These are phyloP conservation scores for Leishmania turanica DNA, from an alignment of 208 protist species.

Conservation along the genomic window DNA sequence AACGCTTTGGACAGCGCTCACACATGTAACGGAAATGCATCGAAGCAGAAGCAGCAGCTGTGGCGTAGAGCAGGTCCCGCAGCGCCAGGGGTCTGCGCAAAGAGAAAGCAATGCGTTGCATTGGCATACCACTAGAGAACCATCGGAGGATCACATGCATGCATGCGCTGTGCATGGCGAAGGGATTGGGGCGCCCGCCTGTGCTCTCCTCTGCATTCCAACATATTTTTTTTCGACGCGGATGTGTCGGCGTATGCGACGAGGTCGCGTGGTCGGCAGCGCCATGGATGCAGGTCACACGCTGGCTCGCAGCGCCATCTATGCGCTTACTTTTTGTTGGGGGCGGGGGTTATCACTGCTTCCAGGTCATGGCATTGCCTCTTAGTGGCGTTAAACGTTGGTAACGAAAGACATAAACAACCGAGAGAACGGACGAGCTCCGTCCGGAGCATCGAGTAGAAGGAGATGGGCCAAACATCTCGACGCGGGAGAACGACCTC, in stretches of 20 bases:
- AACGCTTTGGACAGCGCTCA: not conserved
- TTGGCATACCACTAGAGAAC: not conserved
- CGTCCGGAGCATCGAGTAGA: not conserved
- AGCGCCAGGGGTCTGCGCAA: not conserved
- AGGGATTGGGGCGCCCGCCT: not conserved
- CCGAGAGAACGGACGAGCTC: not conserved
- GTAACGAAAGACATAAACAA: not conserved
- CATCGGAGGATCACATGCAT: not conserved
- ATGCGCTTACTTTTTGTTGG: not conserved
- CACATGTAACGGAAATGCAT: not conserved
- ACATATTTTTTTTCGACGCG: not conserved
- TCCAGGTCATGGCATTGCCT: not conserved
- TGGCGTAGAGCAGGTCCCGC: not conserved
- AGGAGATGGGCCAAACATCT: not conserved
- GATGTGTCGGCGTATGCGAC: not conserved
- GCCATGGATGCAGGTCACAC: not conserved
- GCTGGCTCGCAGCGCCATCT: not conserved
- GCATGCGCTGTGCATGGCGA: not conserved
- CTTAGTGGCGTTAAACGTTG: constrained; percentile 7
- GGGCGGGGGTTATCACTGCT: not conserved
- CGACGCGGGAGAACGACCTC: not conserved
- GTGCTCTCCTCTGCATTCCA: not conserved
- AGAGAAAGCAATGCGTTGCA: not conserved
- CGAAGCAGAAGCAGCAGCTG: not conserved
- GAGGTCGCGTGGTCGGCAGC: not conserved